These are phyloP conservation scores for Podaxis mareebaensis DNA, from an alignment of 768 basidiomycete genomes.

Conservation along the genomic window DNA sequence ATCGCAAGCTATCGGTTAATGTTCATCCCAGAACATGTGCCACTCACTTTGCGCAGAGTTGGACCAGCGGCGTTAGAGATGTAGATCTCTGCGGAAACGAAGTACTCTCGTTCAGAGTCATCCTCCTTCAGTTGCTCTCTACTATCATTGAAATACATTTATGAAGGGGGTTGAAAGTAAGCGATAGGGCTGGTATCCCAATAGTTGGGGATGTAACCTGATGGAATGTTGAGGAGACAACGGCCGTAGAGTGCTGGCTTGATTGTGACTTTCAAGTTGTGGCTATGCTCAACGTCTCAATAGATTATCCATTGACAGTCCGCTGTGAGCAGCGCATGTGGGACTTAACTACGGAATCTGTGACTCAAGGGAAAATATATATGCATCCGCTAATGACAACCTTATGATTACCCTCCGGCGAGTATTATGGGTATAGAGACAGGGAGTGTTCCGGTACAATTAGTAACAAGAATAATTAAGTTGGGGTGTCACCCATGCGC, in stretches of 20 bases:
- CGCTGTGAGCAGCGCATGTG: neutral
- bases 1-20: neutral
- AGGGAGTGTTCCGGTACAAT: conserved; percentile 7
- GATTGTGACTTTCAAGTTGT: neutral
- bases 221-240: neutral
- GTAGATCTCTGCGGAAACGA: conserved; percentile 63
- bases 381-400: conserved; percentile 10
- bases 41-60: conserved; percentile 57
- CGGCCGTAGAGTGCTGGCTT: neutral
- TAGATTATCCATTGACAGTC: too few species aligned
- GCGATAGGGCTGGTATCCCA: neutral
- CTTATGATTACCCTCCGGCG: conserved; percentile 10
- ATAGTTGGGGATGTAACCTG: neutral
- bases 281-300: conserved; percentile 11
- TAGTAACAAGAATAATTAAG: conserved; percentile 9
- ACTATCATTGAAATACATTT: conserved; percentile 9
- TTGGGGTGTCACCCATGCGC: neutral
- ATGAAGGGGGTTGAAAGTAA: neutral
- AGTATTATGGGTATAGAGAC: conserved; percentile 17
- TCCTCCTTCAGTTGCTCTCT: conserved; percentile 16
- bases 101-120: conserved; percentile 45
- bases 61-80: conserved; percentile 52
- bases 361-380: conserved; percentile 20
- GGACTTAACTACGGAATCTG: neutral
- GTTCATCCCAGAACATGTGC: neutral